Evolutionary conservation across 495 filamentous ascomycete genomes (phyloP), one percentile per base, ranked within the genome.

Genomic region (Neurospora sp.): DNA sequence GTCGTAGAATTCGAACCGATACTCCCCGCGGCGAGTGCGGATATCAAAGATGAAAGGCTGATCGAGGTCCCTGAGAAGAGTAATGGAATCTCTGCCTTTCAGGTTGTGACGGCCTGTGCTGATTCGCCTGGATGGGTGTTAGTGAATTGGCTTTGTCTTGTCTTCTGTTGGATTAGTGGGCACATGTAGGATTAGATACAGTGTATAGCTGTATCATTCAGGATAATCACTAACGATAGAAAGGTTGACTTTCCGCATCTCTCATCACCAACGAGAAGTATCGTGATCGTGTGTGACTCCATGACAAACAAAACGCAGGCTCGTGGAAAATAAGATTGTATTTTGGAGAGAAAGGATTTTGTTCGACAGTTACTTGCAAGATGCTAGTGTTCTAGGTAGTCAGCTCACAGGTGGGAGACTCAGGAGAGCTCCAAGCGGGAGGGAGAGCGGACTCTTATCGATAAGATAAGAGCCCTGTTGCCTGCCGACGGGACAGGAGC

Each of bases 231-330:
- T 81, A 82, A 96, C 94, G 93, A 94, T 78, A 97, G 80, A 78
- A 97, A 96, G 16, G 91, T 94, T 12, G 92, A 91, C 81, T 97
- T 97, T 39, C 94, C 94, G 76, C 92, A 92, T 76, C 87, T 88
- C 68, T 88, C 81, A 78, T 97, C 94, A 72, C 94, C 94, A 6
- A 97, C 84, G 0, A 97, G 84, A 18, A 97, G 85, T 69, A 97
- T 86, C 8, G 86, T 91, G 73, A 95, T 84, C 71, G 85, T 85
- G 16, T 81, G 73, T 53, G 79, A 76, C 69, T 85, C 83, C 84
- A 86, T 85, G 22, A 70, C 73, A 61, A 22, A 61, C 6, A 35
- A 35, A 61, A 61, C 12, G 14, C 3, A 35, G 27, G 4, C 45
- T 22, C 45, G 45, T 6, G 20, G 6, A 44, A 22, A 31, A 14